Conservation (phyloP, 2,329 filamentous ascomycete genomes). For the Cladobotryum protrusum region DNA sequence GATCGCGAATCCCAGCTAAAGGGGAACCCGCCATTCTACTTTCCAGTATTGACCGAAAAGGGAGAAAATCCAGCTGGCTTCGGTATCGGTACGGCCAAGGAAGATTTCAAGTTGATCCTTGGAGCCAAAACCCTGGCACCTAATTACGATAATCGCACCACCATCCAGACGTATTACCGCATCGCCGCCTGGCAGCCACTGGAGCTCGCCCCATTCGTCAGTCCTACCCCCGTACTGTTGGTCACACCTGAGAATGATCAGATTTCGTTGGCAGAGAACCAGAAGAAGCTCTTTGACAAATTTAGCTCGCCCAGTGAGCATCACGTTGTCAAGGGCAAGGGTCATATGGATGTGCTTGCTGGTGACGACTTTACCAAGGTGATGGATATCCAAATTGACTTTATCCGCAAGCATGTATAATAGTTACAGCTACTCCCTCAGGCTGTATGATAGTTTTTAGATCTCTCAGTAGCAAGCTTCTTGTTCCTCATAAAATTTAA, state of each 20-base stretch:
- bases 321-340: background rate
- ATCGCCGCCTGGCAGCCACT: conserved; percentile 18
- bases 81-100: conserved; percentile 6
- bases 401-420: background rate
- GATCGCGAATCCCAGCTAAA: conserved; percentile 33
- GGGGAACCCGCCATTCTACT: conserved; percentile 32
- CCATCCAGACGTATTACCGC: conserved; percentile 22
- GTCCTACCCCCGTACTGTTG: conserved; percentile 20
- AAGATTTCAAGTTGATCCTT: too few relatives aligned
- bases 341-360: background rate
- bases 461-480: too few relatives aligned
- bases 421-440: too few relatives aligned
- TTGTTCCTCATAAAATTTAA: too few relatives aligned
- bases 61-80: conserved; percentile 34
- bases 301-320: background rate
- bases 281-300: conserved; percentile 9
- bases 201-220: conserved; percentile 14
- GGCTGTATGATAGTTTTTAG: too few relatives aligned
- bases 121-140: conserved; percentile 2
- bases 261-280: conserved; percentile 26
- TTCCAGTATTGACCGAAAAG: conserved; percentile 29
- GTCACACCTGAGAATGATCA: conserved; percentile 22
- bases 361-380: background rate
- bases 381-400: background rate
- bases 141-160: conserved; percentile 20